A percentile compares a stretch with the other conserved stretches of the same genome.
phyloP scores from a whole-genome alignment of 192 early-diverging fungal species.

The Umbelopsis isabellina region DNA sequence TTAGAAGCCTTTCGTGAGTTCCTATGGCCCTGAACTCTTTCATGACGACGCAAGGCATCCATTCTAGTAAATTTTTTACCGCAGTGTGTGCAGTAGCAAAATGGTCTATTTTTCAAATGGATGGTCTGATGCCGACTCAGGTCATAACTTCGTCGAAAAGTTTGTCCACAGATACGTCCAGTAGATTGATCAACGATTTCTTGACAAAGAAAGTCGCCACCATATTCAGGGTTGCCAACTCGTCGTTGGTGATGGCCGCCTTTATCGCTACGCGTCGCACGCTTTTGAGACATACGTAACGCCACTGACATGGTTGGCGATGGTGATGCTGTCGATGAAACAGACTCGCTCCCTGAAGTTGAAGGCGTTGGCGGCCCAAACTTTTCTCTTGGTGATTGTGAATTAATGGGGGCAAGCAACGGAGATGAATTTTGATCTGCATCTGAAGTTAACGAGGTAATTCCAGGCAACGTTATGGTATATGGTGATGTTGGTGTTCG shows the following conservation, averaged over 20 bases:
- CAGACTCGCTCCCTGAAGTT: conserved; percentile 10
- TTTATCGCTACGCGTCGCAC: conserved; percentile 15
- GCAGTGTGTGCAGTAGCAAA: conserved; percentile 33
- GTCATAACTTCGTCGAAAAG: conserved; percentile 43
- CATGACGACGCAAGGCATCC: conserved; percentile 41
- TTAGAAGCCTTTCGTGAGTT: not conserved
- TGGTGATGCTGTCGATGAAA: not conserved
- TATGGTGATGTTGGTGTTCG: not conserved
- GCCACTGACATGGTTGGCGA: conserved; percentile 9
- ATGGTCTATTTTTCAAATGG: conserved; percentile 36
- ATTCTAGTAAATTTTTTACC: conserved; percentile 40
- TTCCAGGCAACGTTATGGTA: conserved; percentile 16
- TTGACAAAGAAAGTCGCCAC: conserved; percentile 28
- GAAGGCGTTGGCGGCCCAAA: conserved; percentile 3
- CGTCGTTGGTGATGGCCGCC: conserved; percentile 17
- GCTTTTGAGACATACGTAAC: not conserved
- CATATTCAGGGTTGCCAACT: not conserved
- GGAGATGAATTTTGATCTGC: not conserved
- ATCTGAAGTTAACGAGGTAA: conserved; percentile 6
- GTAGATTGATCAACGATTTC: conserved; percentile 27
- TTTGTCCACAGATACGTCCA: conserved; percentile 28
- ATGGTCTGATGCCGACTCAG: conserved; percentile 40
- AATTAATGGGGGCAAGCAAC: conserved; percentile 5
- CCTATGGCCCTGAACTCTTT: conserved; percentile 36
- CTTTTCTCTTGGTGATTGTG: not conserved